These are phyloP conservation scores for Colletotrichum tanaceti DNA, from an alignment of 2,329 filamentous ascomycete species.

Conservation along the genomic window DNA sequence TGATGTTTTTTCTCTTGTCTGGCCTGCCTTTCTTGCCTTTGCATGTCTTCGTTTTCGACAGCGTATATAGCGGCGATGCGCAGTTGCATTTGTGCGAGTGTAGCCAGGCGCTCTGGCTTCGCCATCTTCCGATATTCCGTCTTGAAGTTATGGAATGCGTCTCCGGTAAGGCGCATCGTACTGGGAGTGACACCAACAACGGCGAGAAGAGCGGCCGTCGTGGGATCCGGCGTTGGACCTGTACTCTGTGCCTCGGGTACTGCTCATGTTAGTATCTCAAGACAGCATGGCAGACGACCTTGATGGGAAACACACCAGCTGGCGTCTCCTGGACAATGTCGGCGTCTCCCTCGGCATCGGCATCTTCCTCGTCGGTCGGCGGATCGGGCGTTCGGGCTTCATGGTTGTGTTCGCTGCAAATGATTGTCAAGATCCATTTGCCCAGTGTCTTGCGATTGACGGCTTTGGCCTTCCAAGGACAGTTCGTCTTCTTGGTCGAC, in stretches of 20 bases:
- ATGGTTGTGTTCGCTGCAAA: conserved; percentile 59
- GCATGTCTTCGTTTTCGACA: conserved; percentile 58
- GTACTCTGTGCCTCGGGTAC: conserved; percentile 22
- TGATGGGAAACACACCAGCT: conserved; percentile 17
- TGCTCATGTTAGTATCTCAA: conserved; percentile 9
- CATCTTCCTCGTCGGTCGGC: conserved; percentile 52
- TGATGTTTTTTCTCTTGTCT: conserved; percentile 53
- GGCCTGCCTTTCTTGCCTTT: conserved; percentile 54
- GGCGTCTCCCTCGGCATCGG: conserved; percentile 44
- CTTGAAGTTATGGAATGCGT: conserved; percentile 59
- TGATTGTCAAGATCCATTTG: conserved; percentile 58
- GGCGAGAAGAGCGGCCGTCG: conserved; percentile 53
- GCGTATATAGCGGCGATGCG: conserved; percentile 58
- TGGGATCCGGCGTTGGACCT: conserved; percentile 46
- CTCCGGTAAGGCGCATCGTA: conserved; percentile 55
- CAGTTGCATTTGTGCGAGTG: conserved; percentile 55
- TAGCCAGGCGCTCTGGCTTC: conserved; percentile 53
- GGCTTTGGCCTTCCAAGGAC: conserved; percentile 59
- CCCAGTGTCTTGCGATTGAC: conserved; percentile 57
- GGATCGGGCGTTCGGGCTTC: conserved; percentile 58
- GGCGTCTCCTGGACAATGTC: conserved; percentile 45
- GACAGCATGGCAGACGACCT: neutral
- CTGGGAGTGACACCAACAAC: conserved; percentile 55
- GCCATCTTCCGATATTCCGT: conserved; percentile 57
- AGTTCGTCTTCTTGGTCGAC: conserved; percentile 59